phyloP scores from a whole-genome alignment of 2,329 filamentous ascomycete species.

The Zelopaecilomyces penicillatus region DNA sequence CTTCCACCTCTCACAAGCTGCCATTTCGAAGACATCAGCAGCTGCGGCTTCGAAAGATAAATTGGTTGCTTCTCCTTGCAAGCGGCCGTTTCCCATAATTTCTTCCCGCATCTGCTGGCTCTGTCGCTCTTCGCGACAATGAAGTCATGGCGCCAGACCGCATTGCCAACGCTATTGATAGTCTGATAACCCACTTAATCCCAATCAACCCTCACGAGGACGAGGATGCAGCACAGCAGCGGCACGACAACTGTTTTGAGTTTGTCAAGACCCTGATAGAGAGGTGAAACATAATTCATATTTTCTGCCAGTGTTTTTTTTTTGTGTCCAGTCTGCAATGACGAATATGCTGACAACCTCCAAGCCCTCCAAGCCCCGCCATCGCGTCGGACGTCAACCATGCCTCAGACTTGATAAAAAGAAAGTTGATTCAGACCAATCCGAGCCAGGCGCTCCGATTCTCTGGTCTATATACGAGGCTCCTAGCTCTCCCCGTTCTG shows the following conservation, averaged over 20 bases:
- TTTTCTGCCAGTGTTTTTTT: background rate
- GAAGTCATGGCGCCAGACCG: conserved; percentile 54
- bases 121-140: conserved; percentile 29
- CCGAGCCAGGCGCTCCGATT: conserved; percentile 74
- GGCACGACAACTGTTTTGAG: conserved; percentile 54
- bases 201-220: conserved; percentile 56
- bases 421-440: conserved; percentile 72
- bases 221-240: conserved; percentile 58
- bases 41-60: background rate
- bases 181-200: conserved; percentile 67
- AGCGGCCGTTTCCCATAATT: background rate
- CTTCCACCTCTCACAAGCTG: conserved; percentile 1
- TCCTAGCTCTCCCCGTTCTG: conserved; percentile 84
- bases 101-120: background rate
- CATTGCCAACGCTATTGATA: conserved; percentile 70
- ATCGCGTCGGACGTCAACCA: conserved; percentile 74
- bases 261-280: conserved; percentile 44
- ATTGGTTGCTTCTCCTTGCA: too few relatives aligned
- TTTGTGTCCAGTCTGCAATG: background rate
- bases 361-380: conserved; percentile 42
- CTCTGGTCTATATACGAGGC: conserved; percentile 80
- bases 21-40: background rate
- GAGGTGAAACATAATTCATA: conserved; percentile 29
- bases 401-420: conserved; percentile 85
- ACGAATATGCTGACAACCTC: conserved; percentile 4